Percentiles rank a stretch among this genome's conserved stretches.
phyloP scores from a whole-genome alignment of 2,329 filamentous ascomycete species.

The Myriangium duriaei region DNA sequence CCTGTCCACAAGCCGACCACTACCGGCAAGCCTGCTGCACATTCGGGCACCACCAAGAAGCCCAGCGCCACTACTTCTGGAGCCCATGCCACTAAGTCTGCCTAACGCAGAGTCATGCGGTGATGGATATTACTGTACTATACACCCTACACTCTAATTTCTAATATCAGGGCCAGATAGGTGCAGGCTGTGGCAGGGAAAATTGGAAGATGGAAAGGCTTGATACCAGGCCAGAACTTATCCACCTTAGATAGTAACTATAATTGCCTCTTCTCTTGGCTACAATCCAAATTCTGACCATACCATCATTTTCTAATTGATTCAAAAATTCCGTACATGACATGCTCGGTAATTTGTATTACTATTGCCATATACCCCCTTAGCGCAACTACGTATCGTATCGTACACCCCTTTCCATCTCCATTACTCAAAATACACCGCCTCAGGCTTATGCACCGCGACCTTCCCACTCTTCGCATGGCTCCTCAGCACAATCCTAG shows the following conservation, averaged over 20 bases:
- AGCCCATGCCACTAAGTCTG: background rate
- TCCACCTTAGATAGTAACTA: background rate
- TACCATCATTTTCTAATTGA: no score
- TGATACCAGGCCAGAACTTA: conserved; percentile 1
- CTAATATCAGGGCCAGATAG: background rate
- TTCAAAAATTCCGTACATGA: no score
- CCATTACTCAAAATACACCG: conserved; percentile 30
- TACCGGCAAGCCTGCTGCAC: background rate
- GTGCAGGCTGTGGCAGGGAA: background rate
- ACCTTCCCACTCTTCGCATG: conserved; percentile 27
- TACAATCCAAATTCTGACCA: no score
- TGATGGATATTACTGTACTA: no score
- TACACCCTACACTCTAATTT: background rate
- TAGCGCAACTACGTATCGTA: background rate
- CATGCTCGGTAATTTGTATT: no score
- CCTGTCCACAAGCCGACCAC: background rate
- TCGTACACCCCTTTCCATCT: background rate
- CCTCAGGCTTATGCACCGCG: conserved; percentile 32
- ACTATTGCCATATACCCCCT: no score
- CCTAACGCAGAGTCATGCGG: no score
- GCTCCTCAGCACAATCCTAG: conserved; percentile 30
- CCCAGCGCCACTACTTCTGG: background rate
- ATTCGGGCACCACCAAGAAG: background rate
- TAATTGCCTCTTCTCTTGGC: no score
- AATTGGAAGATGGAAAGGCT: background rate